phyloP scores from a whole-genome alignment of 345 rosid species.

The Dipteronia sinensis region DNA sequence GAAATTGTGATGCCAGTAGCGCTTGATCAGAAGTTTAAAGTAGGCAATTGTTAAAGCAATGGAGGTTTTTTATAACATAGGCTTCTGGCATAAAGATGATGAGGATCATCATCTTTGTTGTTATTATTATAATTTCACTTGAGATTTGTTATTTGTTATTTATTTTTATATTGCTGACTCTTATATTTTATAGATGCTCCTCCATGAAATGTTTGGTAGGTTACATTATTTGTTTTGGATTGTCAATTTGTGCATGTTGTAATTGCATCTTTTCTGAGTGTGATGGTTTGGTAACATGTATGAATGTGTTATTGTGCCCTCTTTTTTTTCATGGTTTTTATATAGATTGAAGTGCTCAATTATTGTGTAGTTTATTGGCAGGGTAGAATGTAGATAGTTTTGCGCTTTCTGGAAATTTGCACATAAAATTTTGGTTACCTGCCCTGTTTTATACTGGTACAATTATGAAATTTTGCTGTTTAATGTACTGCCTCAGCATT shows the following conservation, averaged over 20 bases:
- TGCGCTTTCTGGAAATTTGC: neutral
- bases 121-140: too few species aligned
- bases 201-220: neutral
- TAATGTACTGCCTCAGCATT: slow-evolving; percentile 34
- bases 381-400: neutral
- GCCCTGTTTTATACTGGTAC: neutral
- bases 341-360: neutral
- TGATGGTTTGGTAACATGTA: neutral
- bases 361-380: neutral
- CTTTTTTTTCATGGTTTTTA: neutral
- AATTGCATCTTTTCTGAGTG: neutral
- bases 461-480: slow-evolving; percentile 2
- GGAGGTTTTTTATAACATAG: too few species aligned
- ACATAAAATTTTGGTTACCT: neutral
- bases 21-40: too few species aligned
- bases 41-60: too few species aligned
- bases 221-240: too few species aligned
- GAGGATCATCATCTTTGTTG: too few species aligned
- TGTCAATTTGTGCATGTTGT: neutral
- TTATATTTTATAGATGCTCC: neutral
- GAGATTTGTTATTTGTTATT: too few species aligned
- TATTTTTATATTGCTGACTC: neutral
- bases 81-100: too few species aligned
- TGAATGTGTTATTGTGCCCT: neutral
- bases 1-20: too few species aligned